phyloP scores from a whole-genome alignment of 2,329 filamentous ascomycete genomes.

The Talaromyces funiculosus region DNA sequence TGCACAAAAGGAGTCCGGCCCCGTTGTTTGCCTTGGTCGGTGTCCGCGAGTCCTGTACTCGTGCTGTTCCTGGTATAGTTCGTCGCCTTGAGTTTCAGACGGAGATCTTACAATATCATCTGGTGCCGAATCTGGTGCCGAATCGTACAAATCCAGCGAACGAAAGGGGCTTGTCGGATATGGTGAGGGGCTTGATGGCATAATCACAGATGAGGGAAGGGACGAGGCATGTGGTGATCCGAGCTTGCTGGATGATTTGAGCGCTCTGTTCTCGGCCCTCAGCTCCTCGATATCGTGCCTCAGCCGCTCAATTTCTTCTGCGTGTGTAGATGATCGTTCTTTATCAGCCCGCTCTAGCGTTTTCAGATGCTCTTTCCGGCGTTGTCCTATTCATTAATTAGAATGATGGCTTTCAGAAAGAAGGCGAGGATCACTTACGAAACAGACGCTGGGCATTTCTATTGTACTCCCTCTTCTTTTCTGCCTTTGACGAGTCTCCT shows the following conservation, averaged over 20 bases:
- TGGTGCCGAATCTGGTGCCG: not conserved
- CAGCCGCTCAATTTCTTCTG: slow-evolving; percentile 38
- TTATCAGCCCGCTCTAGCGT: slow-evolving; percentile 40
- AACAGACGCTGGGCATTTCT: slow-evolving; percentile 43
- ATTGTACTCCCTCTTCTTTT: slow-evolving; percentile 32
- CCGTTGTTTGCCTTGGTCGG: not conserved
- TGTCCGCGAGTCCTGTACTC: not conserved
- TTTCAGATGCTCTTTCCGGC: slow-evolving; percentile 42
- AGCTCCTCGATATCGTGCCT: slow-evolving; percentile 38
- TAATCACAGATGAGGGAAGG: slow-evolving; percentile 15
- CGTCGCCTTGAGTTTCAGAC: not conserved
- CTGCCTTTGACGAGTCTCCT: slow-evolving; percentile 24
- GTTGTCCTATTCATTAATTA: slow-evolving; percentile 28
- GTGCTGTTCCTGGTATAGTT: not conserved
- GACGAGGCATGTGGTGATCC: slow-evolving; percentile 24
- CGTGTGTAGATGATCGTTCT: slow-evolving; percentile 35
- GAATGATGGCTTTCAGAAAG: slow-evolving; percentile 1
- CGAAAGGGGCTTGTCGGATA: slow-evolving; percentile 21
- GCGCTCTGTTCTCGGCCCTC: slow-evolving; percentile 35
- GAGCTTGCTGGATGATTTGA: slow-evolving; percentile 28
- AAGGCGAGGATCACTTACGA: slow-evolving; percentile 24
- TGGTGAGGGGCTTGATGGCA: slow-evolving; percentile 10
- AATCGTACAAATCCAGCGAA: slow-evolving; percentile 5
- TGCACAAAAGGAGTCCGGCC: slow-evolving; percentile 10
- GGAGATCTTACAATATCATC: not conserved